Evolutionary conservation across 139 green algal species (phyloP).

Genomic region (Spirogloea muscicola): DNA sequence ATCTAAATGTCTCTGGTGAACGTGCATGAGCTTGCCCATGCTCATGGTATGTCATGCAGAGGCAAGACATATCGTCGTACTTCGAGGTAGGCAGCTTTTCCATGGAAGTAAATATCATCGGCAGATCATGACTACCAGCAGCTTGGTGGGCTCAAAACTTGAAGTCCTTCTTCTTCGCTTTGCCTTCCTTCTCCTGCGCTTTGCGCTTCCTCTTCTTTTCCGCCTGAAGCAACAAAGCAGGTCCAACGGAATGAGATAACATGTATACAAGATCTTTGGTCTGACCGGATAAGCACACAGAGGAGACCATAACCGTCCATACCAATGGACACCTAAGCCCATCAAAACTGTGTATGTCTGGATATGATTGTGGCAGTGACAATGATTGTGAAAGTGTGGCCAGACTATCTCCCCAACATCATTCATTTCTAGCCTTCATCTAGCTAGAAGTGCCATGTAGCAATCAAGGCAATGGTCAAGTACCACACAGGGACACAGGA

Average conservation of each 20-base stretch:
- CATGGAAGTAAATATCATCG: too few relatives aligned
- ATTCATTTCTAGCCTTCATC: not conserved
- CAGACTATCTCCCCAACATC: too few relatives aligned
- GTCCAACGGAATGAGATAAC: not conserved
- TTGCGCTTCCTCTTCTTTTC: constrained; percentile 50
- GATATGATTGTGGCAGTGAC: too few relatives aligned
- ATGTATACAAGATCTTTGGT: not conserved
- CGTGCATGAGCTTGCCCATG: too few relatives aligned
- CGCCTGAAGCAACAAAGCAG: constrained; percentile 22
- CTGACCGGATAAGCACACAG: too few relatives aligned
- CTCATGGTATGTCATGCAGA: too few relatives aligned
- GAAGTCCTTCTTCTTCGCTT: constrained; percentile 51
- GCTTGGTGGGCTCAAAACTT: constrained; percentile 53
- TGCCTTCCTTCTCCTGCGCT: constrained; percentile 42
- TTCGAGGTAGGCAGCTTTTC: too few relatives aligned
- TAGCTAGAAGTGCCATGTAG: not conserved
- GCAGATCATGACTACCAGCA: too few relatives aligned
- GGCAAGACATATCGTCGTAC: too few relatives aligned
- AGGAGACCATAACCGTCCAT: not conserved
- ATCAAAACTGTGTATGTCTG: constrained; percentile 11
- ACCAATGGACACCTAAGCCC: constrained; percentile 1
- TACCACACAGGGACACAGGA: not conserved
- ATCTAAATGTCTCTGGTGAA: too few relatives aligned
- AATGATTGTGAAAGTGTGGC: too few relatives aligned
- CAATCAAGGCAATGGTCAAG: constrained; percentile 17